A percentile compares a stretch with the other conserved stretches of the same genome.
These are phyloP conservation scores for Cinnamomum chago DNA, from an alignment of 164 flowering plant species.

Conservation along the genomic window DNA sequence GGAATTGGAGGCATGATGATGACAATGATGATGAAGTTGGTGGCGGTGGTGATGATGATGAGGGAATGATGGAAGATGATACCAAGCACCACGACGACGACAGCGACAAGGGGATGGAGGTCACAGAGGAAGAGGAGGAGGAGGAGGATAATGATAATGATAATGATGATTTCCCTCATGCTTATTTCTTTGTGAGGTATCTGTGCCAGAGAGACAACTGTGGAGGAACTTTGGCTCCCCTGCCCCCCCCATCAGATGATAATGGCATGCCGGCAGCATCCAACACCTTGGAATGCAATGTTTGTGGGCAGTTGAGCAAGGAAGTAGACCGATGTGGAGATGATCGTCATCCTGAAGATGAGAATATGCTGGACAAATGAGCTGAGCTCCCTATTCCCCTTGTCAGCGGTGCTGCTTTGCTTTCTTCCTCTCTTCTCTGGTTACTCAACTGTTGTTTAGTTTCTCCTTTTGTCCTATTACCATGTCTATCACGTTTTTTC, in stretches of 20 bases:
- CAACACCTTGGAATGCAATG: conserved; percentile 76
- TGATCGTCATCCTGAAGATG: conserved; percentile 18
- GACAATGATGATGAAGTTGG: conserved; percentile 2
- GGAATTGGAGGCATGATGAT: conserved; percentile 48
- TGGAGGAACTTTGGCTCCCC: conserved; percentile 81
- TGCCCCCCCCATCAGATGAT: conserved; percentile 52
- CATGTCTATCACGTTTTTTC: not conserved
- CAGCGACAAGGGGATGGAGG: conserved; percentile 23
- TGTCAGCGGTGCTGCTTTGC: not conserved
- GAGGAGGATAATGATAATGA: conserved; percentile 14
- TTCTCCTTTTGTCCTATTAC: not conserved
- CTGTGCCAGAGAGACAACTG: conserved; percentile 62
- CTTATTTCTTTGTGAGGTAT: conserved; percentile 72
- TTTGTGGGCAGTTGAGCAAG: conserved; percentile 52
- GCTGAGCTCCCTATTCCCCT: not conserved
- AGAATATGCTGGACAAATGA: conserved; percentile 19
- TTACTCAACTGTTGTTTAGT: not conserved
- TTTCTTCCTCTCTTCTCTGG: not conserved
- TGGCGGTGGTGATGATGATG: conserved; percentile 4
- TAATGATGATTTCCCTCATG: conserved; percentile 62
- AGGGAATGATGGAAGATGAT: conserved; percentile 33
- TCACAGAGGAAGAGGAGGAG: conserved; percentile 11
- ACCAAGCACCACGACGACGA: too few species aligned
- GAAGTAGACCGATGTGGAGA: conserved; percentile 14
- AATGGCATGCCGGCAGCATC: conserved; percentile 18